Conservation (phyloP, 805 yeast genomes). For the Candida endomychidarum region DNA sequence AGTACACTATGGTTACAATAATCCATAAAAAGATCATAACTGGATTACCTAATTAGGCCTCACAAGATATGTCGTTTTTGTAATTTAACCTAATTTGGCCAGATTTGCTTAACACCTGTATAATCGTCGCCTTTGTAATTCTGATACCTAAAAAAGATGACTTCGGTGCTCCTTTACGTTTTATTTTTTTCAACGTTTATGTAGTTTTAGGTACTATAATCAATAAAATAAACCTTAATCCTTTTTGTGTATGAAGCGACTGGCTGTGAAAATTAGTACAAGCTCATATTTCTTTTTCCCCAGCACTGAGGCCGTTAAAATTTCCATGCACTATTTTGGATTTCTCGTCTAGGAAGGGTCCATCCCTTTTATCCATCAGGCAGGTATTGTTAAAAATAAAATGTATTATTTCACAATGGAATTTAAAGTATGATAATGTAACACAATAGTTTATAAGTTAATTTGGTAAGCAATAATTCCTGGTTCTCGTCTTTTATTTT, state of each 20-base stretch:
- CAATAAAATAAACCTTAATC: not conserved
- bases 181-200: no score
- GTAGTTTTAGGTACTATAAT: no score
- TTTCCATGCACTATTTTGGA: not conserved
- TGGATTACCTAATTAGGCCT: conserved; percentile 4
- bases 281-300: not conserved
- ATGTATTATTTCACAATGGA: conserved; percentile 4
- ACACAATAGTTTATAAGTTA: not conserved
- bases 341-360: conserved; percentile 7
- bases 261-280: not conserved
- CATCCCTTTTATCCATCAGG: conserved; percentile 1
- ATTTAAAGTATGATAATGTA: conserved; percentile 3
- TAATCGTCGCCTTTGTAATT: not conserved
- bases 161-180: no score
- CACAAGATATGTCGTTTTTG: not conserved
- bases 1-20: conserved; percentile 1
- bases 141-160: not conserved
- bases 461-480: not conserved
- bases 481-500: conserved; percentile 5
- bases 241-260: not conserved
- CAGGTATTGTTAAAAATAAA: conserved; percentile 1
- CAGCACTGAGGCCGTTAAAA: no score
- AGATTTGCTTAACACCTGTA: not conserved
- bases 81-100: conserved; percentile 6
- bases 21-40: not conserved